A percentile compares a stretch with the other conserved stretches of the same genome.
Conservation (phyloP, 768 basidiomycete genomes). For the Russula lepida region DNA sequence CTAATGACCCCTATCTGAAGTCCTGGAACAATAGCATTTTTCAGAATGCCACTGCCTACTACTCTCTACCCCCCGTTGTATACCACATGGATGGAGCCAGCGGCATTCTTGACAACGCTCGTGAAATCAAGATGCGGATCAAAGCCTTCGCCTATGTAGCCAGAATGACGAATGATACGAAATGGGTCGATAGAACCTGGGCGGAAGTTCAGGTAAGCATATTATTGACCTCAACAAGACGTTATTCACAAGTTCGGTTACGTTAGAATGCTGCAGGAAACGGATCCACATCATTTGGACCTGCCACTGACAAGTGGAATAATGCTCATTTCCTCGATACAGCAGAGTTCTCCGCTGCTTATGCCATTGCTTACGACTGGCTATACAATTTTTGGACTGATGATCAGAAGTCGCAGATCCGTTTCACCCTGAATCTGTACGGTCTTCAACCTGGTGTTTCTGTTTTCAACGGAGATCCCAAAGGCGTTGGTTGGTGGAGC, state of each 20-base stretch:
- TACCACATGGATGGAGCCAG: constrained; percentile 77
- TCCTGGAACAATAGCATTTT: constrained; percentile 91
- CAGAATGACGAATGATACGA: constrained; percentile 84
- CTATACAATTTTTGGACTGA: constrained; percentile 75
- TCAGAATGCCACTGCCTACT: constrained; percentile 74
- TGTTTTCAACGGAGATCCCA: constrained; percentile 38
- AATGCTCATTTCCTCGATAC: constrained; percentile 83
- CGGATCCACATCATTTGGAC: constrained; percentile 56
- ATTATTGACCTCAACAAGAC: background rate
- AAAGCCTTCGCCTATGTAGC: constrained; percentile 92
- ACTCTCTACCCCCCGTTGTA: constrained; percentile 47
- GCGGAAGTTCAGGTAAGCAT: constrained; percentile 68
- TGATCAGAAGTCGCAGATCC: constrained; percentile 62
- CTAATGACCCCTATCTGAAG: constrained; percentile 74
- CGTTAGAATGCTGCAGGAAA: constrained; percentile 69
- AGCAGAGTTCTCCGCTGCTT: constrained; percentile 85
- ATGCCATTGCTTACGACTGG: constrained; percentile 95
- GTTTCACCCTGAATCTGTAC: constrained; percentile 62
- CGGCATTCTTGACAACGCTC: constrained; percentile 87
- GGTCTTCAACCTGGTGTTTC: constrained; percentile 62
- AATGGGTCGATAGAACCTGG: constrained; percentile 84
- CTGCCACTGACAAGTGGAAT: constrained; percentile 69
- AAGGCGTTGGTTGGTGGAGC: constrained; percentile 71
- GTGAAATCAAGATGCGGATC: constrained; percentile 81
- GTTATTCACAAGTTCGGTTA: background rate